A percentile compares a stretch with the other conserved stretches of the same genome.
Evolutionary conservation across 2,329 filamentous ascomycete species (phyloP).

Genomic region (Diplodia intermedia): DNA sequence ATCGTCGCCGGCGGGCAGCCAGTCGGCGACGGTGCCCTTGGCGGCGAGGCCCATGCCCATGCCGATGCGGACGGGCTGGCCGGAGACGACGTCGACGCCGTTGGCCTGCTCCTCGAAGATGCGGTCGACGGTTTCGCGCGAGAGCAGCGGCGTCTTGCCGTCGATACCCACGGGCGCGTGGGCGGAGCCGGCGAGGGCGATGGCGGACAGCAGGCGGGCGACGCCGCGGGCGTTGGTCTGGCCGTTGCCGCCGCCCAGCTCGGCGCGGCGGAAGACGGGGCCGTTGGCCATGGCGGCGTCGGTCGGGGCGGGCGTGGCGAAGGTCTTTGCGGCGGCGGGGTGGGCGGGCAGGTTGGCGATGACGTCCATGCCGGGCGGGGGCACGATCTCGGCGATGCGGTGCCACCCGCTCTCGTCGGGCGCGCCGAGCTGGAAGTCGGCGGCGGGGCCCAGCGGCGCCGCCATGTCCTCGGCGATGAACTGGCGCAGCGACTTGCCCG

Average conservation of each 20-base stretch:
- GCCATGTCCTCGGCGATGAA: conserved; percentile 27
- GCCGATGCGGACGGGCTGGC: background rate
- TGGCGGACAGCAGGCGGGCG: conserved; percentile 51
- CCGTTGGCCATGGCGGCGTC: conserved; percentile 16
- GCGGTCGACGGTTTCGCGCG: conserved; percentile 32
- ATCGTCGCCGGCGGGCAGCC: background rate
- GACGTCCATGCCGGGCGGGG: background rate
- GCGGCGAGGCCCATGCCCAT: background rate
- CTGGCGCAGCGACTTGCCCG: conserved; percentile 1
- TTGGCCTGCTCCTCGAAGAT: background rate
- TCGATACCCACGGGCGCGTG: conserved; percentile 34
- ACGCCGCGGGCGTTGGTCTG: conserved; percentile 52
- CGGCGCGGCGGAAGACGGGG: background rate
- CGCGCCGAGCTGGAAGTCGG: conserved; percentile 28
- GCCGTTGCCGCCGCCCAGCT: conserved; percentile 12
- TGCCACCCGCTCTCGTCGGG: conserved; percentile 9
- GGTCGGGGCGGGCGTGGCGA: background rate
- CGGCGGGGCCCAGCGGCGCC: background rate
- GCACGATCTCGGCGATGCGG: conserved; percentile 11
- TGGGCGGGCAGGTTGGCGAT: background rate
- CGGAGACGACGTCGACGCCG: background rate
- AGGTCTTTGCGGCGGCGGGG: background rate
- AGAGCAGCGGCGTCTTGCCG: conserved; percentile 44
- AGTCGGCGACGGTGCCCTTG: background rate
- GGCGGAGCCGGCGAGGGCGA: conserved; percentile 46